A percentile compares a stretch with the other conserved stretches of the same genome.
phyloP scores from a whole-genome alignment of 371 early-diverging fungal species.

The Apophysomyces trapeziformis region DNA sequence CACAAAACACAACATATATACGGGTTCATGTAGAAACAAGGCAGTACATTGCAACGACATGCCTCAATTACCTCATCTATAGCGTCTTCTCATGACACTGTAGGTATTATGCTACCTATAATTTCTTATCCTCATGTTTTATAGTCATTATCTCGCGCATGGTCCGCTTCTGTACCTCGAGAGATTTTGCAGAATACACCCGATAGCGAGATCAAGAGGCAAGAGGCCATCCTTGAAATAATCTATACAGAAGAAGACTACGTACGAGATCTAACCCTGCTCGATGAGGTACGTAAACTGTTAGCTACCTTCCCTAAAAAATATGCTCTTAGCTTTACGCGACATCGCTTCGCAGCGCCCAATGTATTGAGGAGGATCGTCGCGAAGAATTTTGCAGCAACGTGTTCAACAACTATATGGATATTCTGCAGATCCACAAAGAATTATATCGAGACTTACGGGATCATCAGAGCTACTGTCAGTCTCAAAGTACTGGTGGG shows the following conservation, averaged over 20 bases:
- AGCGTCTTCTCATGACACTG: constrained; percentile 42
- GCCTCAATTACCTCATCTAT: constrained; percentile 31
- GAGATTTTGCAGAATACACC: constrained; percentile 74
- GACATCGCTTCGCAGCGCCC: constrained; percentile 28
- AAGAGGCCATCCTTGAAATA: constrained; percentile 92
- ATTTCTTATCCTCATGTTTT: neutral
- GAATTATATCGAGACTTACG: constrained; percentile 67
- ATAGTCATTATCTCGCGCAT: constrained; percentile 53
- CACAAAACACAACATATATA: neutral
- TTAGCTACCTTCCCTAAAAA: neutral
- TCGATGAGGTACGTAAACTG: constrained; percentile 36
- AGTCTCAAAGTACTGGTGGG: constrained; percentile 46
- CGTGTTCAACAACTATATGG: constrained; percentile 81
- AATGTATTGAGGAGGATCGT: constrained; percentile 56
- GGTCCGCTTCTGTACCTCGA: constrained; percentile 74
- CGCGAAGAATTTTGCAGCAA: constrained; percentile 71
- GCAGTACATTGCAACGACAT: constrained; percentile 15
- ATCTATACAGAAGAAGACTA: constrained; percentile 91
- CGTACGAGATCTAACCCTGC: constrained; percentile 72
- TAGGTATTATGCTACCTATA: constrained; percentile 15
- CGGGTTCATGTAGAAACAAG: neutral
- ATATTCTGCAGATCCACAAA: constrained; percentile 74
- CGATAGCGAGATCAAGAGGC: constrained; percentile 79
- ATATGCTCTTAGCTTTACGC: constrained; percentile 27
- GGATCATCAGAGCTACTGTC: constrained; percentile 62